These are phyloP conservation scores for Guillardia theta DNA, from an alignment of 78 protist species.

Conservation along the genomic window DNA sequence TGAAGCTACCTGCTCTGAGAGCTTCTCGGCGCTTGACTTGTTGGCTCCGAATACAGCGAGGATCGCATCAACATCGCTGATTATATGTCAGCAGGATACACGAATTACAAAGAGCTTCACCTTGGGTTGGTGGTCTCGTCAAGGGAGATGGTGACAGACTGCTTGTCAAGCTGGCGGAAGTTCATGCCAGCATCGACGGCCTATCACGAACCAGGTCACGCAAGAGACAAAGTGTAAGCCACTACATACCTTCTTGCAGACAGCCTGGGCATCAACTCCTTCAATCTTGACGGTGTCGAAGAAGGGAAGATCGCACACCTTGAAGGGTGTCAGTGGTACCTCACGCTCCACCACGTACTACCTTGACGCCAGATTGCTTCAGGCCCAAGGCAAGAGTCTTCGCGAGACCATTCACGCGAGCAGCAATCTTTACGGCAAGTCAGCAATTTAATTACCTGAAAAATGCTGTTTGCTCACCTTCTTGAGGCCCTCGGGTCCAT, in stretches of 20 bases:
- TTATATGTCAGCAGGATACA: no score
- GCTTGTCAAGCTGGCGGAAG: constrained; percentile 66
- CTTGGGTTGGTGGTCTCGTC: constrained; percentile 67
- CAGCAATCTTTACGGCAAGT: constrained; percentile 85
- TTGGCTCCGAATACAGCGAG: not conserved
- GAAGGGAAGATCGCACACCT: not conserved
- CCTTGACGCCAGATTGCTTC: constrained; percentile 34
- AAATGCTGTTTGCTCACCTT: no score
- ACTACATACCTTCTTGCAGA: not conserved
- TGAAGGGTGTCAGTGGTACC: not conserved
- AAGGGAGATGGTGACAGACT: constrained; percentile 58
- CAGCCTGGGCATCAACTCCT: not conserved
- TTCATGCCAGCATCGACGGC: constrained; percentile 58
- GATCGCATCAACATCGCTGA: not conserved
- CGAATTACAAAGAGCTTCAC: no score
- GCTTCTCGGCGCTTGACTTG: not conserved
- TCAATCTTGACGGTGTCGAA: constrained; percentile 55
- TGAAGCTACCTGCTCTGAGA: not conserved
- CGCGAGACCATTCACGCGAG: constrained; percentile 71
- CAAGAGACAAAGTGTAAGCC: no score
- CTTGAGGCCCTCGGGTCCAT: constrained; percentile 94
- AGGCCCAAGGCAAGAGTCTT: constrained; percentile 64
- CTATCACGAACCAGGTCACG: no score
- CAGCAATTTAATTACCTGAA: no score
- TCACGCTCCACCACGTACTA: not conserved